phyloP scores from a whole-genome alignment of 768 basidiomycete species.

The Leccinellum luteum region DNA sequence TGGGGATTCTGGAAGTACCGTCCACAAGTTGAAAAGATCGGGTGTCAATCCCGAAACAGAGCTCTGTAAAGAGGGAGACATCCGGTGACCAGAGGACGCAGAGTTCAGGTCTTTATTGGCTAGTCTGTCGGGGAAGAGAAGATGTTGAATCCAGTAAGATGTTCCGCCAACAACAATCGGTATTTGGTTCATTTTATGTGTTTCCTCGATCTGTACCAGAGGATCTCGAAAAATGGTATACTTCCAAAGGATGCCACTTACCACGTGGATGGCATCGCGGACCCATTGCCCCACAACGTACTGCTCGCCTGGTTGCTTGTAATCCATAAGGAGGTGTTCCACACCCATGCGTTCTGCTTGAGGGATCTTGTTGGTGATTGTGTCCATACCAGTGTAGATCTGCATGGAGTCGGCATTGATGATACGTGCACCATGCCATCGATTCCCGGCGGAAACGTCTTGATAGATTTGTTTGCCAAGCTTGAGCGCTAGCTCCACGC shows the following conservation, averaged over 20 bases:
- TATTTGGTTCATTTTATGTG: conserved; percentile 57
- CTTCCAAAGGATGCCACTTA: conserved; percentile 38
- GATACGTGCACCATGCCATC: conserved; percentile 65
- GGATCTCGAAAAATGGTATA: not conserved
- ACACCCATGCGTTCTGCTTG: conserved; percentile 72
- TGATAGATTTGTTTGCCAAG: conserved; percentile 36
- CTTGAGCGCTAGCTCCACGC: conserved; percentile 78
- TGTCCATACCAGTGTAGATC: conserved; percentile 85
- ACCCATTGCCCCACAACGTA: conserved; percentile 89
- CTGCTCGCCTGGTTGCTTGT: conserved; percentile 84
- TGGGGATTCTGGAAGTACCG: conserved; percentile 55
- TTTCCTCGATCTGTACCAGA: conserved; percentile 64
- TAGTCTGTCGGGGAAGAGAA: conserved; percentile 83
- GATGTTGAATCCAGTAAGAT: conserved; percentile 96
- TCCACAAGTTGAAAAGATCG: conserved; percentile 48
- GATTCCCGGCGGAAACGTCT: conserved; percentile 20
- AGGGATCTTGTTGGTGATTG: conserved; percentile 93
- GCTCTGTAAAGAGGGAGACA: conserved; percentile 39
- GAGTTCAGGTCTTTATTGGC: conserved; percentile 26
- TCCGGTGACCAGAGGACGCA: not conserved
- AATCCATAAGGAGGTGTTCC: conserved; percentile 86
- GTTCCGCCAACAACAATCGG: conserved; percentile 96
- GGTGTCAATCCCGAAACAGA: conserved; percentile 45
- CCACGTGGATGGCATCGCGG: conserved; percentile 71
- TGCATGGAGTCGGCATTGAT: conserved; percentile 99